Percentiles rank a stretch among this genome's conserved stretches.
These are phyloP conservation scores for Teunomyces pallodes DNA, from an alignment of 805 yeast species.

Conservation along the genomic window DNA sequence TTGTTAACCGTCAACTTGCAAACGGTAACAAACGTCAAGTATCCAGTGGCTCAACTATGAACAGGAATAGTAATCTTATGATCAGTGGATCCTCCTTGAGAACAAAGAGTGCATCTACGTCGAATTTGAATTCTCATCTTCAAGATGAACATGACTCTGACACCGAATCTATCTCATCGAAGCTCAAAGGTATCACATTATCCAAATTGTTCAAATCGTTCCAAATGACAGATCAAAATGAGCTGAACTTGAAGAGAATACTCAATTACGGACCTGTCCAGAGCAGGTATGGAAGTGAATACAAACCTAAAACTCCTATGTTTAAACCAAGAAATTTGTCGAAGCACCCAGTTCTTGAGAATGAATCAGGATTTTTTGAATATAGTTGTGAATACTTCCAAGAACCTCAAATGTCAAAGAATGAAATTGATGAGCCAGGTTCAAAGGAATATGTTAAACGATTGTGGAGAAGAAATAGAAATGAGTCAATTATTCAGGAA, in stretches of 20 bases:
- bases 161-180: constrained; percentile 32
- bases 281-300: constrained; percentile 41
- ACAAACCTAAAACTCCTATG: constrained; percentile 58
- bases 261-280: constrained; percentile 36
- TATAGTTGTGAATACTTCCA: constrained; percentile 89
- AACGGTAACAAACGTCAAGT: constrained; percentile 18
- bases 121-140: constrained; percentile 12
- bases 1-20: constrained; percentile 28
- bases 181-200: constrained; percentile 30
- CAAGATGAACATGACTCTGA: constrained; percentile 15
- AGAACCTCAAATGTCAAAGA: constrained; percentile 88
- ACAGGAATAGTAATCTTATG: constrained; percentile 23
- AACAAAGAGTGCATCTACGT: constrained; percentile 29
- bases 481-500: constrained; percentile 79
- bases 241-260: constrained; percentile 35
- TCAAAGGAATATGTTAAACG: constrained; percentile 79
- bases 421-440: constrained; percentile 89
- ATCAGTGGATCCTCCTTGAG: constrained; percentile 26
- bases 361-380: constrained; percentile 63
- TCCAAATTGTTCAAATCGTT: constrained; percentile 36
- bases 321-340: constrained; percentile 38
- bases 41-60: constrained; percentile 22
- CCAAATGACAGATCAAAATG: constrained; percentile 41
- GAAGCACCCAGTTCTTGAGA: constrained; percentile 47
- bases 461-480: constrained; percentile 86